These are phyloP conservation scores for Benincasa hispida DNA, from an alignment of 306 rosid genomes.

Conservation along the genomic window DNA sequence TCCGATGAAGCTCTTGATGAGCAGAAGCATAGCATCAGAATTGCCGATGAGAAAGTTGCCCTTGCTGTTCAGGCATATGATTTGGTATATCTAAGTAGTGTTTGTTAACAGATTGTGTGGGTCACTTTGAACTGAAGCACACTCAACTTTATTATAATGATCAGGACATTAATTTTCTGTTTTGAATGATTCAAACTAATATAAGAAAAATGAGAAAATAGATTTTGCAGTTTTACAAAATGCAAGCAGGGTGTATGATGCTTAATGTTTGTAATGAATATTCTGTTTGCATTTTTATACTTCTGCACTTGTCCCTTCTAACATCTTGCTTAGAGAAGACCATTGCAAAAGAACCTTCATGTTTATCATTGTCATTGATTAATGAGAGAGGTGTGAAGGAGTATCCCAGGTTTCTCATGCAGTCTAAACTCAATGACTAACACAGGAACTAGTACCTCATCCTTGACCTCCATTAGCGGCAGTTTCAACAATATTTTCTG, in stretches of 20 bases:
- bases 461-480: not conserved
- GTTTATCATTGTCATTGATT: not conserved
- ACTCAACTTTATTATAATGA: not conserved
- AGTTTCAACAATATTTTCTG: not conserved
- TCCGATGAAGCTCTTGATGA: conserved; percentile 95
- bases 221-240: not conserved
- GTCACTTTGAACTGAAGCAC: not conserved
- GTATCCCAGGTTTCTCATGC: not conserved
- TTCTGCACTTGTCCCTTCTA: not conserved
- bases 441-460: not conserved
- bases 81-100: conserved; percentile 39
- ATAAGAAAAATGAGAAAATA: not conserved
- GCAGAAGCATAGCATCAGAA: conserved; percentile 88
- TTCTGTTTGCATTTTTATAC: not conserved
- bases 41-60: conserved; percentile 84
- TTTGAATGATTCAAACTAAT: not conserved
- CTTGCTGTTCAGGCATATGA: conserved; percentile 92
- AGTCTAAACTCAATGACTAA: not conserved
- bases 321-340: not conserved
- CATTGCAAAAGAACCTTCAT: not conserved
- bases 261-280: not conserved
- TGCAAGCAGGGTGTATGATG: not conserved
- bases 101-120: not conserved
- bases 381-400: not conserved
- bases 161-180: not conserved